Percentiles rank a stretch among this genome's conserved stretches.
Evolutionary conservation across 129 eudicot genomes (phyloP).

Genomic region (Lonicera japonica): DNA sequence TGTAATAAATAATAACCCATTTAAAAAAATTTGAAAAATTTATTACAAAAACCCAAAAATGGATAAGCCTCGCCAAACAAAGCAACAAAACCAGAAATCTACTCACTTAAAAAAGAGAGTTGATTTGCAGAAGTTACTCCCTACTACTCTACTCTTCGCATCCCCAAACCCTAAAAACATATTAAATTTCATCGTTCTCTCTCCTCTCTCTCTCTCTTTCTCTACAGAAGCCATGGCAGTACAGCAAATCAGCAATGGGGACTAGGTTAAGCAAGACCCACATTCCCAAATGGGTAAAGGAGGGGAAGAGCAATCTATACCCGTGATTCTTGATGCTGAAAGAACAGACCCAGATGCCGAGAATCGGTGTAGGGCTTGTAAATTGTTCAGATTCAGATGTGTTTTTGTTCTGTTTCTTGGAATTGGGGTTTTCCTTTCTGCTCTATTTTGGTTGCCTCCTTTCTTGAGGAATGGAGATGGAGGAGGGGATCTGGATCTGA

Average conservation of each 20-base stretch:
- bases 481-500: constrained; percentile 72
- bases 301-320: constrained; percentile 43
- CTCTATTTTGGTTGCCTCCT: constrained; percentile 83
- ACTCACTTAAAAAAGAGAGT: too few species aligned
- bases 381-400: constrained; percentile 53
- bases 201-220: constrained; percentile 3
- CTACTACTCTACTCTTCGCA: constrained; percentile 3
- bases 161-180: constrained; percentile 12
- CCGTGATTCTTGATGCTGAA: constrained; percentile 34
- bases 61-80: too few species aligned
- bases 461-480: constrained; percentile 45
- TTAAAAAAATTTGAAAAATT: too few species aligned
- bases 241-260: constrained; percentile 19
- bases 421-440: constrained; percentile 67
- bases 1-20: too few species aligned
- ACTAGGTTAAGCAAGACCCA: constrained; percentile 30
- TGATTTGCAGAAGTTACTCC: too few species aligned
- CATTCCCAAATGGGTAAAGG: constrained; percentile 81
- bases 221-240: constrained; percentile 19
- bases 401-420: constrained; percentile 63
- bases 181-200: constrained; percentile 8
- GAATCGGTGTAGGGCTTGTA: constrained; percentile 18
- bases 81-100: too few species aligned
- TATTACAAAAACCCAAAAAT: too few species aligned
- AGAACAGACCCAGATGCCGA: constrained; percentile 25